phyloP scores from a whole-genome alignment of 2,329 filamentous ascomycete genomes.

The Aspergillus novoparasiticus region DNA sequence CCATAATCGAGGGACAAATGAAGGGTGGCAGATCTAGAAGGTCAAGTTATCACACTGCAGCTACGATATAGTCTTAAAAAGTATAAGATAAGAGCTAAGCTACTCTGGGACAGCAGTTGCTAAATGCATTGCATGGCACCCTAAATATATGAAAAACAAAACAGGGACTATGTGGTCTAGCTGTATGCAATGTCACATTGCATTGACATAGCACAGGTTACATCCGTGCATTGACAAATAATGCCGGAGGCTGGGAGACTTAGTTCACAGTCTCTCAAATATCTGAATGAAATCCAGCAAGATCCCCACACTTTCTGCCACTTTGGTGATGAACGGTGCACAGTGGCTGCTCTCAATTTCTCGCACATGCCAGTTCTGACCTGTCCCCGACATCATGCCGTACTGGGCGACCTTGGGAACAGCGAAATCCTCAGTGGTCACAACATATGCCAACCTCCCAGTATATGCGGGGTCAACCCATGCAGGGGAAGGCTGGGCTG shows the following conservation, averaged over 20 bases:
- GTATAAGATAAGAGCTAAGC: not conserved
- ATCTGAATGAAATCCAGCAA: not conserved
- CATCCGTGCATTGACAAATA: not conserved
- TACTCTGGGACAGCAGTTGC: no score
- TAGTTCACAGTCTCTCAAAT: not conserved
- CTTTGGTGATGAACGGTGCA: slow-evolving; percentile 17
- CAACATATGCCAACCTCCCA: slow-evolving; percentile 26
- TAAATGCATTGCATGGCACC: no score
- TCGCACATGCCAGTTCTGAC: slow-evolving; percentile 24
- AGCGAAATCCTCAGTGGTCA: slow-evolving; percentile 23
- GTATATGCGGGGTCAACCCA: slow-evolving; percentile 26
- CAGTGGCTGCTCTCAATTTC: slow-evolving; percentile 20
- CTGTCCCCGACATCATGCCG: slow-evolving; percentile 26
- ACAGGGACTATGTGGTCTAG: not conserved
- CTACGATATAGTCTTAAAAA: not conserved
- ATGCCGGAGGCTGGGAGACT: not conserved
- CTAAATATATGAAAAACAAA: not conserved
- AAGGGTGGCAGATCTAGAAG: not conserved
- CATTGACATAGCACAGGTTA: not conserved
- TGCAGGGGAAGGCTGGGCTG: slow-evolving; percentile 25
- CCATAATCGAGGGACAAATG: no score
- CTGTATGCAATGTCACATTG: not conserved
- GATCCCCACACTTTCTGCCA: not conserved
- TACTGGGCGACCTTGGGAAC: slow-evolving; percentile 27
- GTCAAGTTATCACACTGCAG: not conserved